These are phyloP conservation scores for Aspergillus baeticus DNA, from an alignment of 495 filamentous ascomycete species.

Conservation along the genomic window DNA sequence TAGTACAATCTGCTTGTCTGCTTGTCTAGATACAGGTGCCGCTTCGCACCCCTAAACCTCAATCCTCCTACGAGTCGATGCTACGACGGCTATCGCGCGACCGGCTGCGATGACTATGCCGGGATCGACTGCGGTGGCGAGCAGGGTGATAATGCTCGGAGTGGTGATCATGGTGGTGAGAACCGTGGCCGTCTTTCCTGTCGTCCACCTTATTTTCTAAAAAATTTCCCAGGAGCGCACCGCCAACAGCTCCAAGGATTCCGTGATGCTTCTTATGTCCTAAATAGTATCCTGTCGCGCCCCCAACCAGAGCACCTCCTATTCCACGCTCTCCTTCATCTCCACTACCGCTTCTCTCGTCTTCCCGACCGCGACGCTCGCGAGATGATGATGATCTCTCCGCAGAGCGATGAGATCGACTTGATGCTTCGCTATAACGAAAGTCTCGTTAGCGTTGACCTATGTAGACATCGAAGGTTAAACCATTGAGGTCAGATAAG, in stretches of 20 bases:
- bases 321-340: constrained; percentile 36
- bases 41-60: too few relatives aligned
- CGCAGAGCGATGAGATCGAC: not conserved
- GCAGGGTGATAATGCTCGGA: constrained; percentile 10
- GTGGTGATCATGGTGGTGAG: constrained; percentile 22
- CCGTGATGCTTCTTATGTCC: constrained; percentile 49
- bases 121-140: too few relatives aligned
- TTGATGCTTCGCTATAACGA: constrained; percentile 1
- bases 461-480: too few relatives aligned
- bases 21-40: not conserved
- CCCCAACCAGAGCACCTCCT: constrained; percentile 41
- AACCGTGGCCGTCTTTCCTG: not conserved
- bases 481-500: not conserved
- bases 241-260: constrained; percentile 47
- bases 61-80: not conserved
- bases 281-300: constrained; percentile 45
- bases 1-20: too few relatives aligned
- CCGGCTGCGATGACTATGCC: constrained; percentile 29
- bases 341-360: constrained; percentile 4
- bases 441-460: not conserved
- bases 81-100: constrained; percentile 21
- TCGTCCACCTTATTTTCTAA: constrained; percentile 42
- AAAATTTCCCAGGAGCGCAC: constrained; percentile 48
- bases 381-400: not conserved
- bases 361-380: constrained; percentile 13